Evolutionary conservation across 495 filamentous ascomycete genomes (phyloP), one percentile per base, ranked within the genome.

Genomic region (Trichodelitschia bisporula): DNA sequence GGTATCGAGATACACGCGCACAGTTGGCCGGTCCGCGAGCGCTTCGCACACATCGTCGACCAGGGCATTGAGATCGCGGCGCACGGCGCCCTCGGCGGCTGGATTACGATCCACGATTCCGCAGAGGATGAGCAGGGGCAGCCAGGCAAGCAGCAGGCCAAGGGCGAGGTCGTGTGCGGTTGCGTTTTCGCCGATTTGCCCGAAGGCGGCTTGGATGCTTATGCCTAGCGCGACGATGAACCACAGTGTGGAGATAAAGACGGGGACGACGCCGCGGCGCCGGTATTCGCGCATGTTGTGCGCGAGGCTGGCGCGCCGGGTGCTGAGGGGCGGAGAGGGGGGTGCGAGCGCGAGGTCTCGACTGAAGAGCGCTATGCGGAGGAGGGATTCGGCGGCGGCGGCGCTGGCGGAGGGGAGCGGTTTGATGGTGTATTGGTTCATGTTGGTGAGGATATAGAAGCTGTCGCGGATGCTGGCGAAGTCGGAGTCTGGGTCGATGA

Each of bases 31-130:
- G 25, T 54, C 34, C 15, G 40, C 31, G 1, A 55, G 29, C 9
- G 51, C 47, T 4, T 10, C 18, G 5, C 52, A 40, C 11, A 50
- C 41, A 11, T 31, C 36, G 18, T 51, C 41, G 15, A 59, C 38
- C 1, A 53, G 26, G 10, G 36, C 26, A 27, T 55, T 61, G 4
- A 59, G 27, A 23, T 51, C 50, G n/a, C 18, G 29, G 19, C 50
- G 36, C 9, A 46, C 47, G 19, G 53, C 36, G 12, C 45, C 49
- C 0, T 52, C 36, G 3, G 54, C 51, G 10, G 45, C 42, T 0
- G 58, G 57, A 31, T 64, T 64, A 8, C 59, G 48, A 39, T 64
- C 59, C 2, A 59, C 42, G 20, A 64, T 60, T 6, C 40, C 43
- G 27, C 48, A 48, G 2, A 58, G 32, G 13, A 60, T 45, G 10